These are phyloP conservation scores for Nakazawaea ernobii DNA, from an alignment of 805 yeast genomes.

Conservation along the genomic window DNA sequence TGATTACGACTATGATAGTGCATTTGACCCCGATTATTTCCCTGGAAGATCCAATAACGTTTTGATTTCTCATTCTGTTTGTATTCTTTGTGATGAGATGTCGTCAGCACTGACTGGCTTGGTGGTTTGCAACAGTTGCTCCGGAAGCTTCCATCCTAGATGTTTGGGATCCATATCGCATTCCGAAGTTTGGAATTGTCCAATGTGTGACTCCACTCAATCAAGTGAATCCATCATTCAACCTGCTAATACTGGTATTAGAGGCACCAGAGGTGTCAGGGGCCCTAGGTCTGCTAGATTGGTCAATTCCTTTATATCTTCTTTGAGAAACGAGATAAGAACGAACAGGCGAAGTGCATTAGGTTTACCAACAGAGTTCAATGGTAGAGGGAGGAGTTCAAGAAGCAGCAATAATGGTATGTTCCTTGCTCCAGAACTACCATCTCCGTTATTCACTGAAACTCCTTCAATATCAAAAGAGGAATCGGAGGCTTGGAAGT, in stretches of 20 bases:
- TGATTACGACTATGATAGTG: neutral
- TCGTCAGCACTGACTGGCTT: constrained; percentile 16
- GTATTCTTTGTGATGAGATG: constrained; percentile 27
- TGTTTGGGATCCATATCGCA: constrained; percentile 23
- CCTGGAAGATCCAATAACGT: constrained; percentile 2
- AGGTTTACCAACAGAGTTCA: constrained; percentile 14
- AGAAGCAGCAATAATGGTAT: constrained; percentile 7
- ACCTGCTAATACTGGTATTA: constrained; percentile 5
- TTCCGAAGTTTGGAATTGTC: constrained; percentile 22
- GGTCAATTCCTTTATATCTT: constrained; percentile 14
- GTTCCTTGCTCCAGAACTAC: constrained; percentile 1
- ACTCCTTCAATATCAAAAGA: constrained; percentile 11
- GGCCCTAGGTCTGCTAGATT: neutral
- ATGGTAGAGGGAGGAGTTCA: neutral
- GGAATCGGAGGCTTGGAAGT: constrained; percentile 24
- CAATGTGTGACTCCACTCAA: constrained; percentile 29
- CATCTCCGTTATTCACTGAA: constrained; percentile 15
- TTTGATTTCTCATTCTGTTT: constrained; percentile 15
- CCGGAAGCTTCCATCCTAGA: constrained; percentile 24
- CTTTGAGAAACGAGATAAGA: constrained; percentile 19
- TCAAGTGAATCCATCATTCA: constrained; percentile 17
- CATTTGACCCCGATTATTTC: constrained; percentile 9
- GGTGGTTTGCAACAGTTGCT: constrained; percentile 26
- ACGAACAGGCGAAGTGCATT: constrained; percentile 16
- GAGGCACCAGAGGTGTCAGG: constrained; percentile 4